Evolutionary conservation across 345 rosid genomes (phyloP).

Genomic region (Reutealis trisperma): DNA sequence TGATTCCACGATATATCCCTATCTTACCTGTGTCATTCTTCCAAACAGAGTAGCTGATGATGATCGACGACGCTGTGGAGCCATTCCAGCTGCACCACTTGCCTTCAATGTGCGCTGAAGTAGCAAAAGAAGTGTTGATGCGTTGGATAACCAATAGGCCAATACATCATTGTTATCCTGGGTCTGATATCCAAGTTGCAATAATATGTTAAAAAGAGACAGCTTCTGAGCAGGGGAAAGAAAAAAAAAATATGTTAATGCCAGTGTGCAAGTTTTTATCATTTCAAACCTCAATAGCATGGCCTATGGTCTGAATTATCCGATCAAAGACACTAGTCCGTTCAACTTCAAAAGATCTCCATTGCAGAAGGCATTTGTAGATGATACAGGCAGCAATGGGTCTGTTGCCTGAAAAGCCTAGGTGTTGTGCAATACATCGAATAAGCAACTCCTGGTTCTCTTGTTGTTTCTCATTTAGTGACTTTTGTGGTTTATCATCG

Average conservation of each 20-base stretch:
- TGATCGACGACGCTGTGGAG: conserved; percentile 95
- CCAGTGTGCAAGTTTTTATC: neutral
- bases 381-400: conserved; percentile 92
- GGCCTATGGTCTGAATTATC: conserved; percentile 89
- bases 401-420: conserved; percentile 76
- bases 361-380: conserved; percentile 88
- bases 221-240: neutral
- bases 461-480: conserved; percentile 91
- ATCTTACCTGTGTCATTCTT: conserved; percentile 79
- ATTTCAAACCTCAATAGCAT: conserved; percentile 79
- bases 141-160: conserved; percentile 95
- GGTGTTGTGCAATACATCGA: conserved; percentile 84
- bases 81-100: conserved; percentile 94
- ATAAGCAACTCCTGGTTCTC: conserved; percentile 95
- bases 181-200: conserved; percentile 49
- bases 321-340: conserved; percentile 86
- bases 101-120: conserved; percentile 93
- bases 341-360: conserved; percentile 99
- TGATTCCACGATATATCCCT: conserved; percentile 8
- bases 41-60: conserved; percentile 94
- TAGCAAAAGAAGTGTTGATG: conserved; percentile 86
- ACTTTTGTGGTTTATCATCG: conserved; percentile 86
- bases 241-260: neutral
- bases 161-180: conserved; percentile 81
- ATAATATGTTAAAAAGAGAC: conserved; percentile 23